Evolutionary conservation across 345 rosid genomes (phyloP).

Genomic region (Reutealis trisperma): DNA sequence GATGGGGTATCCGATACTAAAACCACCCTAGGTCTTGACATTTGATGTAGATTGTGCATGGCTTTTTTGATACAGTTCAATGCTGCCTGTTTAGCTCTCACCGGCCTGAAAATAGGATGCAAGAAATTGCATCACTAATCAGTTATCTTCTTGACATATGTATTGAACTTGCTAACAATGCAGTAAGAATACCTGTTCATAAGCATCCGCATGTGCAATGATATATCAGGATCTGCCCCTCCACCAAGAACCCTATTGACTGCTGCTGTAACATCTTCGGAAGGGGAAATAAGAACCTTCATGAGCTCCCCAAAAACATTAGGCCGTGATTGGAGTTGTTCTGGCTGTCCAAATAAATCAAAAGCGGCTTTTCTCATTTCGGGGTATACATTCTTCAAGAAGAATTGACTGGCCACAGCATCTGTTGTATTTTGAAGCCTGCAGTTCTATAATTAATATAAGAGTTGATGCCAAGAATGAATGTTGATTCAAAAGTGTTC

Average conservation of each 20-base stretch:
- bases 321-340: slow-evolving; percentile 51
- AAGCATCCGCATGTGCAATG: slow-evolving; percentile 93
- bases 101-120: slow-evolving; percentile 54
- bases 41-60: slow-evolving; percentile 34
- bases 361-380: slow-evolving; percentile 76
- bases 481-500: slow-evolving; percentile 3
- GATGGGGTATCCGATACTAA: slow-evolving; percentile 88
- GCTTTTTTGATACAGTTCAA: slow-evolving; percentile 67
- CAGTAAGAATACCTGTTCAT: slow-evolving; percentile 59
- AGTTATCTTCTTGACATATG: not conserved
- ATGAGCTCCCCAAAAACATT: slow-evolving; percentile 94
- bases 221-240: slow-evolving; percentile 72
- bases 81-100: slow-evolving; percentile 73
- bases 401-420: slow-evolving; percentile 91
- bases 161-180: not conserved
- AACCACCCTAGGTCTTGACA: slow-evolving; percentile 65
- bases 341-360: slow-evolving; percentile 69
- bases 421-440: slow-evolving; percentile 98
- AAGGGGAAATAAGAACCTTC: slow-evolving; percentile 80
- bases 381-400: slow-evolving; percentile 79
- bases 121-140: slow-evolving; percentile 17
- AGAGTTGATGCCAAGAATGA: slow-evolving; percentile 8
- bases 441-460: slow-evolving; percentile 23
- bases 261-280: slow-evolving; percentile 72
- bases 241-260: slow-evolving; percentile 70